Evolutionary conservation across 169 alveolate genomes (phyloP).

Genomic region (Cryptosporidium viatorum): DNA sequence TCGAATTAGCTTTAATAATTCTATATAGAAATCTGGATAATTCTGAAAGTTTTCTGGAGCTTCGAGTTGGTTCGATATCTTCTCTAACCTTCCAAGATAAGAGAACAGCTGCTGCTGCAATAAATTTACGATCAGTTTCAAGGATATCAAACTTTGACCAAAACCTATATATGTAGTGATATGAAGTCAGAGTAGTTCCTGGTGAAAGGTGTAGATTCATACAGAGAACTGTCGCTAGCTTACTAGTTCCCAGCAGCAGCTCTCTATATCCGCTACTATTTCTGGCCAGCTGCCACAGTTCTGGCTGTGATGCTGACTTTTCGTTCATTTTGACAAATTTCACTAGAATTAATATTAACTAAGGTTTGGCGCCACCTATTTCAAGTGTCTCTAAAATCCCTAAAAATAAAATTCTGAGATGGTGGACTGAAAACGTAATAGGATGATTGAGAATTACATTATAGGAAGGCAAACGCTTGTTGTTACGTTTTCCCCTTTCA

Average conservation of each 20-base stretch:
- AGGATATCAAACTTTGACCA: constrained; percentile 72
- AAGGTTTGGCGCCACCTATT: neutral
- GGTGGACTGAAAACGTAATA: neutral
- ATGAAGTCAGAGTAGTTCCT: constrained; percentile 58
- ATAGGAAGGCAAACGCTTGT: neutral
- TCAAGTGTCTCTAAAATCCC: constrained; percentile 1
- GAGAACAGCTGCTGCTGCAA: constrained; percentile 72
- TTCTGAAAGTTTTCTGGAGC: constrained; percentile 61
- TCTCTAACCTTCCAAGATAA: constrained; percentile 66
- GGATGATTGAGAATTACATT: neutral
- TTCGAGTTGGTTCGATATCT: constrained; percentile 57
- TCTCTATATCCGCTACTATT: constrained; percentile 64
- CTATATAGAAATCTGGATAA: constrained; percentile 61
- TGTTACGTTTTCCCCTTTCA: neutral
- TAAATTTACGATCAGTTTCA: constrained; percentile 56
- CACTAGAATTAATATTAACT: neutral
- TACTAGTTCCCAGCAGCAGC: constrained; percentile 65
- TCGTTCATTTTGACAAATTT: constrained; percentile 29
- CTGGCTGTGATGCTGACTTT: constrained; percentile 11
- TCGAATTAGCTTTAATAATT: constrained; percentile 56
- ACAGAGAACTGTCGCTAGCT: constrained; percentile 46
- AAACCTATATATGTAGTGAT: constrained; percentile 49
- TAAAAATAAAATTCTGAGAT: neutral
- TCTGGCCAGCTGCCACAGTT: constrained; percentile 42
- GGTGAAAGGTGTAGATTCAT: constrained; percentile 54